Percentiles rank a stretch among this genome's conserved stretches.
These are phyloP conservation scores for Alternaria longipes DNA, from an alignment of 2,329 filamentous ascomycete genomes.

Conservation along the genomic window DNA sequence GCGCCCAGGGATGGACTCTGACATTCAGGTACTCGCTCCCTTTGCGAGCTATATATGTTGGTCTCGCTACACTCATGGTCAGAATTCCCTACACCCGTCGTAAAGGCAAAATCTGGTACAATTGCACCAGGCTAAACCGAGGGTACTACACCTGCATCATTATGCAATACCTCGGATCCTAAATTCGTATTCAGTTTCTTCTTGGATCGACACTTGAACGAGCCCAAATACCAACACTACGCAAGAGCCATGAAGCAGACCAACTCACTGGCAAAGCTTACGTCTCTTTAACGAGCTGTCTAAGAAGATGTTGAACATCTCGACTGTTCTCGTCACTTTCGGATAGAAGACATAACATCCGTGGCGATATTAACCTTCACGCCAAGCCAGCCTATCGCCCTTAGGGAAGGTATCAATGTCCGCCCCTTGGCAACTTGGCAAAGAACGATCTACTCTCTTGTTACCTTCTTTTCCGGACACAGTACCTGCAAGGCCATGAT, in stretches of 20 bases:
- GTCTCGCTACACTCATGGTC: neutral
- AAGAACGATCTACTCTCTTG: conserved; percentile 35
- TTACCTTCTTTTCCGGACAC: conserved; percentile 46
- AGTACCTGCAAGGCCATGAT: conserved; percentile 30
- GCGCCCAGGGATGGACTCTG: neutral
- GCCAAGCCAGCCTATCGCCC: conserved; percentile 34
- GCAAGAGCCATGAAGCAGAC: neutral
- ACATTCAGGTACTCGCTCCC: conserved; percentile 14
- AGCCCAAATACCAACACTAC: neutral
- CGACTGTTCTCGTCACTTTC: neutral
- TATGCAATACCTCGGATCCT: neutral
- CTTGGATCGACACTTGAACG: too few species aligned
- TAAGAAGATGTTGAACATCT: neutral
- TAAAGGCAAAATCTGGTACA: neutral
- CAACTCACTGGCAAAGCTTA: neutral
- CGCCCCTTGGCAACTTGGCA: conserved; percentile 36
- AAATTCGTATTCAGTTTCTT: neutral
- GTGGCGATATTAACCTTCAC: conserved; percentile 14
- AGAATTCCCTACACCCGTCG: neutral
- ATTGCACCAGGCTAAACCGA: neutral
- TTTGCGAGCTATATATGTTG: conserved; percentile 3
- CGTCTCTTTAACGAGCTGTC: neutral
- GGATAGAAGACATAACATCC: neutral
- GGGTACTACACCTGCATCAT: neutral
- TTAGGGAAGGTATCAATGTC: conserved; percentile 43